Conservation (phyloP, 2,329 filamentous ascomycete genomes). For the Penicillium sp. region DNA sequence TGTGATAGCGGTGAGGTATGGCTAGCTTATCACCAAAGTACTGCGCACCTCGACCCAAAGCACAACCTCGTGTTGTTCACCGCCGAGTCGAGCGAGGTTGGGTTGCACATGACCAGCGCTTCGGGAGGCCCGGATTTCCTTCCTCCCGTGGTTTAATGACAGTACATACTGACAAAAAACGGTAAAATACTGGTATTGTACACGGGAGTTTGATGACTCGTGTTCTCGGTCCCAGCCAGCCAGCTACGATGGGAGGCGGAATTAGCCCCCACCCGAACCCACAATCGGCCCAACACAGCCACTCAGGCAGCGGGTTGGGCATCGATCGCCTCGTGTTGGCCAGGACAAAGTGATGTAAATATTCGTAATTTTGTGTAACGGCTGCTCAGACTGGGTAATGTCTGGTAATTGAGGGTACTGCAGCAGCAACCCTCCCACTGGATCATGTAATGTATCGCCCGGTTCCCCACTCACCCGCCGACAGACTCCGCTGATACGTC, state of each 20-base stretch:
- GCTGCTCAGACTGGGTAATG: not conserved
- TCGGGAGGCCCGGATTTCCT: slow-evolving; percentile 24
- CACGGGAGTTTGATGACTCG: not conserved
- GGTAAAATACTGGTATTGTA: not conserved
- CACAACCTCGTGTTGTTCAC: slow-evolving; percentile 8
- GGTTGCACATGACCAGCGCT: slow-evolving; percentile 26
- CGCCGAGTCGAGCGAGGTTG: slow-evolving; percentile 3
- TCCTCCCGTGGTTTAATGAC: not conserved
- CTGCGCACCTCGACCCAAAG: not conserved
- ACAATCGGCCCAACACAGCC: not conserved
- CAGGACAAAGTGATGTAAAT: not conserved
- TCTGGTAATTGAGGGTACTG: not conserved
- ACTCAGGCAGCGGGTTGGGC: not conserved
- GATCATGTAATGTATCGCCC: not conserved
- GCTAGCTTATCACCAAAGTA: not conserved
- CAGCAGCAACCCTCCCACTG: not conserved
- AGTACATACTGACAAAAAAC: not conserved
- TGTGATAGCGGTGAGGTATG: not conserved
- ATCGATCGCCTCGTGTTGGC: not conserved
- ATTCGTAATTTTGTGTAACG: not conserved
- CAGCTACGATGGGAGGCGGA: not conserved
- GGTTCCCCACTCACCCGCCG: not conserved
- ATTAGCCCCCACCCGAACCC: not conserved
- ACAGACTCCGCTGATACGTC: slow-evolving; percentile 5
- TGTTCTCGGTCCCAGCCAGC: not conserved